Evolutionary conservation across 2,329 filamentous ascomycete genomes (phyloP).

Genomic region (Arthrobotrys entomopaga): DNA sequence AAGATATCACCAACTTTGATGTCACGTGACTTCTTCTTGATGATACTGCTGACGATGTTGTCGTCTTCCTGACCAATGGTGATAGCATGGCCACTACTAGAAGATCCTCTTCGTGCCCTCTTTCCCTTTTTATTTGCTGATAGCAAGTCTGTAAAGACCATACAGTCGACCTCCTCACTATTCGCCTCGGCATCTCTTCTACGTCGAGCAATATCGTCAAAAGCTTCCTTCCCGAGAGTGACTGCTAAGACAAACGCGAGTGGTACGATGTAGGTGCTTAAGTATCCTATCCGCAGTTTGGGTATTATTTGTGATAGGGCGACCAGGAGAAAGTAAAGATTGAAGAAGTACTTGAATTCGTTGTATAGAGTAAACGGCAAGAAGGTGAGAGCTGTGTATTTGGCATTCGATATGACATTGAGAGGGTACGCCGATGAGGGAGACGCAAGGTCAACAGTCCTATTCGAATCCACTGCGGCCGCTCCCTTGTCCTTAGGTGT

Average conservation of each 20-base stretch:
- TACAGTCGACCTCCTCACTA: slow-evolving; percentile 71
- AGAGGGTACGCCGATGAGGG: slow-evolving; percentile 73
- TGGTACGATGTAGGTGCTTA: slow-evolving; percentile 92
- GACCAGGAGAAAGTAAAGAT: slow-evolving; percentile 97
- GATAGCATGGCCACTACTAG: slow-evolving; percentile 56
- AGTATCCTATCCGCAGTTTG: slow-evolving; percentile 87
- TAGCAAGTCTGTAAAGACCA: slow-evolving; percentile 56
- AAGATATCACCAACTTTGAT: slow-evolving; percentile 95
- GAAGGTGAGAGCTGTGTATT: slow-evolving; percentile 95
- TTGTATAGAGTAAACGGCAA: slow-evolving; percentile 95
- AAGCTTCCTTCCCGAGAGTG: slow-evolving; percentile 93
- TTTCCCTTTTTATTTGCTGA: slow-evolving; percentile 55
- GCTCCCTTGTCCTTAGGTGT: slow-evolving; percentile 62
- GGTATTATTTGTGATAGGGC: slow-evolving; percentile 93
- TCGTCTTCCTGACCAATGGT: slow-evolving; percentile 49
- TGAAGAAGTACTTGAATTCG: slow-evolving; percentile 99
- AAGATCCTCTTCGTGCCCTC: slow-evolving; percentile 43
- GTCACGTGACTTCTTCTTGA: slow-evolving; percentile 83
- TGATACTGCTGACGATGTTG: slow-evolving; percentile 57
- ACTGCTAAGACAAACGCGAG: slow-evolving; percentile 90
- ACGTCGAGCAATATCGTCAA: slow-evolving; percentile 88
- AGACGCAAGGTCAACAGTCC: slow-evolving; percentile 34
- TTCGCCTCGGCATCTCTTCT: slow-evolving; percentile 93
- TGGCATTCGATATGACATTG: slow-evolving; percentile 94
- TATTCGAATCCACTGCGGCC: slow-evolving; percentile 76